Conservation (phyloP, 148 eudicot genomes). For the Oxyria digyna region DNA sequence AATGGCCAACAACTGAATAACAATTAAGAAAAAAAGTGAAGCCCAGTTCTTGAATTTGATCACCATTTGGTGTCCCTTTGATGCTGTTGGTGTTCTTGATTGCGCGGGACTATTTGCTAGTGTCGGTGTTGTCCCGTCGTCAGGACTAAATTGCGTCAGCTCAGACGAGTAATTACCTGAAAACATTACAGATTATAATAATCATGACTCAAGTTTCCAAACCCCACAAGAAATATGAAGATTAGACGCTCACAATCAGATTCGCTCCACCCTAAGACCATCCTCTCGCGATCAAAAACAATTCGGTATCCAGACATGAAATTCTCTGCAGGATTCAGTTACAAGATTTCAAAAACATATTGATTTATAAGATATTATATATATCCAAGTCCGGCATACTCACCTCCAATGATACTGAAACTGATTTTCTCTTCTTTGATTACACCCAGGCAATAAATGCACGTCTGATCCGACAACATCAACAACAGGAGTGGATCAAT, state of each 20-base stretch:
- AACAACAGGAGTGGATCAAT: not conserved
- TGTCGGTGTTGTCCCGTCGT: not conserved
- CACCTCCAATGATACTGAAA: conserved; percentile 29
- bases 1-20: not conserved
- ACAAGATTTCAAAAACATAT: not conserved
- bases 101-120: not conserved
- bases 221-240: not conserved
- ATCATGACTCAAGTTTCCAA: not conserved
- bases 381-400: not conserved
- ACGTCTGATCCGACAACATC: not conserved
- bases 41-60: not conserved
- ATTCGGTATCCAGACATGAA: conserved; percentile 36
- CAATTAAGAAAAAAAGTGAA: not conserved
- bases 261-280: conserved; percentile 26
- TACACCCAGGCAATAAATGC: conserved; percentile 2
- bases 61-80: not conserved
- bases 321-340: conserved; percentile 20
- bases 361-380: not conserved
- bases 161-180: not conserved
- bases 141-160: not conserved
- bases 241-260: conserved; percentile 26
- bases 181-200: not conserved
- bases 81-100: not conserved
- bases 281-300: conserved; percentile 31
- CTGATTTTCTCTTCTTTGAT: not conserved